These are phyloP conservation scores for Dipodascus geniculatus DNA, from an alignment of 805 yeast species.

Conservation along the genomic window DNA sequence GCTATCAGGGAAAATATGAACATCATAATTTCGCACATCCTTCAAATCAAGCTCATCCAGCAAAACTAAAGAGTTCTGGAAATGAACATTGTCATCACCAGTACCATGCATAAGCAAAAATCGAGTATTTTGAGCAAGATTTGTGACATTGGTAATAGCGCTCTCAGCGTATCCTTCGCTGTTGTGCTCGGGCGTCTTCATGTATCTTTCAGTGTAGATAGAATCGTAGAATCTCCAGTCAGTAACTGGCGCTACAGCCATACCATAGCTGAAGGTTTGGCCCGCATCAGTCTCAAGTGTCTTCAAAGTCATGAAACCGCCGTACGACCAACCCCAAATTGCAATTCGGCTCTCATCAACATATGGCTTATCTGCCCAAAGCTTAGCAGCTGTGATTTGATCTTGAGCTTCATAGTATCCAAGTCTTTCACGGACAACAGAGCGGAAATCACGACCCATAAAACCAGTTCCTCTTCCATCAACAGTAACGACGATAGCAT, in stretches of 20 bases:
- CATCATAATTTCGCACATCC: constrained; percentile 80
- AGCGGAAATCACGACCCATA: constrained; percentile 68
- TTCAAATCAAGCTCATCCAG: constrained; percentile 61
- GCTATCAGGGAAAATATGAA: constrained; percentile 86
- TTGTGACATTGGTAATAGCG: constrained; percentile 43
- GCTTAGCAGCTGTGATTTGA: constrained; percentile 74
- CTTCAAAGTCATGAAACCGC: constrained; percentile 87
- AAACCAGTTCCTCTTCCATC: constrained; percentile 97
- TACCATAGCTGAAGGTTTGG: constrained; percentile 69
- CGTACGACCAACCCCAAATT: constrained; percentile 98
- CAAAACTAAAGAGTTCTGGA: constrained; percentile 74
- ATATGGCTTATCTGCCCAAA: constrained; percentile 50
- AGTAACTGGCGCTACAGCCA: constrained; percentile 97
- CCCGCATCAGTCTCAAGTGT: constrained; percentile 75
- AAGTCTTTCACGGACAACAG: constrained; percentile 66
- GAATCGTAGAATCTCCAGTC: constrained; percentile 90
- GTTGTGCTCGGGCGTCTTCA: constrained; percentile 72
- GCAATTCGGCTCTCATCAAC: constrained; percentile 63
- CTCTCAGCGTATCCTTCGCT: constrained; percentile 45
- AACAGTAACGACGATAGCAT: constrained; percentile 83
- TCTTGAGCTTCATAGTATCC: constrained; percentile 79
- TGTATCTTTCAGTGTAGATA: constrained; percentile 87
- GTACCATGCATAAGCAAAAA: constrained; percentile 91
- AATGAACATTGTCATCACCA: constrained; percentile 95
- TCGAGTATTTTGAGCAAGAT: constrained; percentile 46